These are phyloP conservation scores for Suhomyces ambrosiae DNA, from an alignment of 1,139 yeast species.

Conservation along the genomic window DNA sequence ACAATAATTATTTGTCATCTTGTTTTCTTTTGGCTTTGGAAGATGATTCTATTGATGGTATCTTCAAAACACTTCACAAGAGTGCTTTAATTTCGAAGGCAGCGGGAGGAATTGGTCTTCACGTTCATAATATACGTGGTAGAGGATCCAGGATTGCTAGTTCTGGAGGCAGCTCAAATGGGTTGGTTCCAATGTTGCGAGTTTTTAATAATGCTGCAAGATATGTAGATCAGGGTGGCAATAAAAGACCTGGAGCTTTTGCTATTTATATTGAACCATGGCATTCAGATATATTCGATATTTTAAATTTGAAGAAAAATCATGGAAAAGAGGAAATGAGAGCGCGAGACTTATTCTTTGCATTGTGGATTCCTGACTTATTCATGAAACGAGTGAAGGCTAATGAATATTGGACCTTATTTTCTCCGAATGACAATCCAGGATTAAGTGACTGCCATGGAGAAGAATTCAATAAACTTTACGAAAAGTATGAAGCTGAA, in stretches of 20 bases:
- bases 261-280: constrained; percentile 89
- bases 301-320: constrained; percentile 81
- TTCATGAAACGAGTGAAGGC: constrained; percentile 57
- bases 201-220: constrained; percentile 91
- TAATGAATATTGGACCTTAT: constrained; percentile 54
- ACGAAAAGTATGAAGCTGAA: constrained; percentile 48
- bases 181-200: constrained; percentile 86
- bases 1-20: constrained; percentile 83
- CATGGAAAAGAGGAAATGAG: constrained; percentile 91
- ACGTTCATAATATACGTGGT: constrained; percentile 79
- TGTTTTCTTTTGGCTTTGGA: constrained; percentile 88
- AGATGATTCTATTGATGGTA: constrained; percentile 90
- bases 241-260: constrained; percentile 92
- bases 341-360: constrained; percentile 87
- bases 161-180: constrained; percentile 87
- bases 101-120: constrained; percentile 91
- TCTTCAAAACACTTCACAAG: constrained; percentile 81
- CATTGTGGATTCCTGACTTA: constrained; percentile 89
- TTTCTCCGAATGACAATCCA: constrained; percentile 56
- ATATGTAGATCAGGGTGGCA: constrained; percentile 93
- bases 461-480: constrained; percentile 48
- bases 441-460: constrained; percentile 55
- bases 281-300: constrained; percentile 86
- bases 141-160: constrained; percentile 88
- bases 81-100: constrained; percentile 86